Evolutionary conservation across 2,329 filamentous ascomycete genomes (phyloP).

Genomic region (Botryotinia convoluta): DNA sequence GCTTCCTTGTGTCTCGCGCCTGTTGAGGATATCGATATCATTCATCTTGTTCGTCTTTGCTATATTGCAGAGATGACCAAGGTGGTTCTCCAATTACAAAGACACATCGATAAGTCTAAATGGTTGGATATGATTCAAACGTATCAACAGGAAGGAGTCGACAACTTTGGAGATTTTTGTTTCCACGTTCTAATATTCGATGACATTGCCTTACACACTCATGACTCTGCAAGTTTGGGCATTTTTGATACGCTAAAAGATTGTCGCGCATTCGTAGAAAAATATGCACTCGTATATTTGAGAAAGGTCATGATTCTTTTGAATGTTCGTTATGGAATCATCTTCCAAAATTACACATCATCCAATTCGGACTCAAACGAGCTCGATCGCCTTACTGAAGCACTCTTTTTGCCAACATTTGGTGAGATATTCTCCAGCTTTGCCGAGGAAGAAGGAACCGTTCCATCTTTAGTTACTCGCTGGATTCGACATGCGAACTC

Average conservation of each 20-base stretch:
- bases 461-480: slow-evolving; percentile 51
- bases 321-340: slow-evolving; percentile 83
- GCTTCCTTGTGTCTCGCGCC: slow-evolving; percentile 68
- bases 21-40: slow-evolving; percentile 68
- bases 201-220: slow-evolving; percentile 32
- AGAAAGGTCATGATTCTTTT: slow-evolving; percentile 82
- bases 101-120: slow-evolving; percentile 50
- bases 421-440: slow-evolving; percentile 62
- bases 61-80: slow-evolving; percentile 91
- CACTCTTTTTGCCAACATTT: slow-evolving; percentile 73
- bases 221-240: slow-evolving; percentile 54
- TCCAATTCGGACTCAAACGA: slow-evolving; percentile 67
- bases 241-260: slow-evolving; percentile 52
- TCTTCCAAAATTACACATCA: slow-evolving; percentile 72
- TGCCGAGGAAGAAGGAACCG: slow-evolving; percentile 38
- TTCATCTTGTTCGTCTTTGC: slow-evolving; percentile 78
- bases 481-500: slow-evolving; percentile 58
- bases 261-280: slow-evolving; percentile 63
- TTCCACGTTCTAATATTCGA: slow-evolving; percentile 22
- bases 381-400: slow-evolving; percentile 74
- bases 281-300: slow-evolving; percentile 86
- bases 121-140: slow-evolving; percentile 44
- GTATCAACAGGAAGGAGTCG: slow-evolving; percentile 6
- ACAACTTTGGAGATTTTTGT: slow-evolving; percentile 33
- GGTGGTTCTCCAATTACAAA: slow-evolving; percentile 60